Evolutionary conservation across 2,329 filamentous ascomycete species (phyloP), one percentile per base, ranked within the genome.

Genomic region (Penicillium sclerotigenum): DNA sequence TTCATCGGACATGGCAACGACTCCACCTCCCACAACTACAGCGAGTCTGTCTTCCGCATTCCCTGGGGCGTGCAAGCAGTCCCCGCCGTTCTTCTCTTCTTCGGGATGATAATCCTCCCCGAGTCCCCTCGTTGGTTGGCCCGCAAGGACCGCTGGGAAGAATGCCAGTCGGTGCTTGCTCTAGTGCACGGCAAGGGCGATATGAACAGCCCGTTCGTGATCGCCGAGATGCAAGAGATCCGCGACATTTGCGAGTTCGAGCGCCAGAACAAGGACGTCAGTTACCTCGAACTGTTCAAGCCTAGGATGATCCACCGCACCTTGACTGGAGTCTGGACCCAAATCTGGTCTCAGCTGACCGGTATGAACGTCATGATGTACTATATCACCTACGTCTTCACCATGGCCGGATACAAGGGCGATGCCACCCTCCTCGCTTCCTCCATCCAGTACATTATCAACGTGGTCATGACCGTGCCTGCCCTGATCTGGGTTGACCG

Each of bases 361-460:
- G 88, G 88, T 18, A 90, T 89, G 87, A 90, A 90, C 65, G 86
- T 84, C 36, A 87, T 85, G 87, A 86, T 86, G 84, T 87, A 86
- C 73, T 88, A 88, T 66, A 87, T 88, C 60, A 80, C 79, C 46
- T 89, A 88, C 61, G 82, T 90, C 56, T 89, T 90, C 70, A 79
- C 79, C 11, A 90, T 90, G 87, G 86, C 87, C 16, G 87, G 87
- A 10, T 76, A 87, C n/a, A 75, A 72, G 1, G 81, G 80, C 3
- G 78, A 83, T 62, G 80, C 79, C 51, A 81, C 84, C 36, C 79
- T 90, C 9, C 72, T 89, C 42, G 81, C 87, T 8, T 87, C 85
- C 18, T 84, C 83, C 10, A 89, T 90, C 59, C 85, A 89, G 67
- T 90, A 89, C 69, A 80, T 91, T 64, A 90, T 93, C 77, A 92